Evolutionary conservation across 495 filamentous ascomycete genomes (phyloP), one percentile per base, ranked within the genome.

Genomic region (Oidiodendron maius): DNA sequence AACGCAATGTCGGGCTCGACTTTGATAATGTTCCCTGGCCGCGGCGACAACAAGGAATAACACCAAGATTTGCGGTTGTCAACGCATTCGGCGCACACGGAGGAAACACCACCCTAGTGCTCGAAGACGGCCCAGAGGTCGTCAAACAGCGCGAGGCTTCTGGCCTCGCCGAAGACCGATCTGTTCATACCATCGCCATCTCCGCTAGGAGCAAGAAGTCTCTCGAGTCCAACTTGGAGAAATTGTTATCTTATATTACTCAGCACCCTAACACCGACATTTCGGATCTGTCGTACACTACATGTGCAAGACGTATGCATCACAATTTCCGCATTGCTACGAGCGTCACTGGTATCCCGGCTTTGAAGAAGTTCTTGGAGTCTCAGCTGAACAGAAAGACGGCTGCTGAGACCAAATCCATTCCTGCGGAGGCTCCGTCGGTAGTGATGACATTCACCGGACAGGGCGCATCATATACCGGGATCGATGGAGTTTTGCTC

Each of bases 231-330:
- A 79, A 81, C 44, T 65, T 68, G 0, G 68, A 74, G 48, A 63
- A 62, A 6, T 65, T 81, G 1, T 63, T 76, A 15, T 46, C 40
- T 8, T 84, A 76, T 63, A 66, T 88, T 48, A 67, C 75, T 11
- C 46, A 69, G 41, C 70, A 78, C 40, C 68, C 72, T 20, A 67
- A 73, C 0, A 71, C 73, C 2, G 64, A 72, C 0, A 58, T 89
- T 6, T 61, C 71, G 1, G 66, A 76, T 42, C 63, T 93, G 4
- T 80, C 88, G 4, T 95, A 94, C 64, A 88, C 86, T 4, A 87
- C 84, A 1, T 91, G 87, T 9, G 89, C 89, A 38, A 77, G 89
- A 51, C 82, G 82, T n/a, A 79, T 86, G 13, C 89, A 91, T 51
- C 83, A 91, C 60, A 77, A 80, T 40, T 84, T 81, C 70, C 80